Percentiles rank a stretch among this genome's conserved stretches.
Evolutionary conservation across 495 filamentous ascomycete genomes (phyloP).

Genomic region (Penicillium atrosanguineum): DNA sequence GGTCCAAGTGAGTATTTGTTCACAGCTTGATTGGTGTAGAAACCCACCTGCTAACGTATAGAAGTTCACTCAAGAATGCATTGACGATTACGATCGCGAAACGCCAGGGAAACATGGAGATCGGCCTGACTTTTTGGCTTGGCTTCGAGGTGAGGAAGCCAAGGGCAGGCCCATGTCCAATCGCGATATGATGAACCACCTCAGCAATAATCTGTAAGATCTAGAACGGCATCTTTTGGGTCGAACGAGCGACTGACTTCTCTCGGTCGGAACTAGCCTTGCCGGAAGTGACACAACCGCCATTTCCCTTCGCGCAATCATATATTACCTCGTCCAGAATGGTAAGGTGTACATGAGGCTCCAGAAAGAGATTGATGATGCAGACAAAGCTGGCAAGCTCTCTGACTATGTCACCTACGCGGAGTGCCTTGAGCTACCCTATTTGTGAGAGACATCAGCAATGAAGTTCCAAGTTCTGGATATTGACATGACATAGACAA

Average conservation of each 20-base stretch:
- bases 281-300: conserved; percentile 51
- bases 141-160: conserved; percentile 11
- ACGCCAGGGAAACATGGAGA: background rate
- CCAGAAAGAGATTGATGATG: conserved; percentile 10
- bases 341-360: background rate
- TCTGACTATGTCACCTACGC: conserved; percentile 6
- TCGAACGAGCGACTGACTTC: too few relatives aligned
- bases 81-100: conserved; percentile 11
- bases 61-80: conserved; percentile 15
- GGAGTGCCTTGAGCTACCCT: too few relatives aligned
- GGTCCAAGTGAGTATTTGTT: background rate
- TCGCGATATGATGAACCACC: conserved; percentile 17
- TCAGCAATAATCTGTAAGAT: conserved; percentile 17
- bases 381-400: background rate
- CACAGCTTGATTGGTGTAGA: too few relatives aligned
- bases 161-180: conserved; percentile 18
- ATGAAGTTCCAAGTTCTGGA: background rate
- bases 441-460: too few relatives aligned
- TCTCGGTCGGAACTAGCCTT: too few relatives aligned
- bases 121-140: conserved; percentile 15
- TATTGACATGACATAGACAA: conserved; percentile 2
- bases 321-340: conserved; percentile 50
- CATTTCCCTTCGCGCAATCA: conserved; percentile 38
- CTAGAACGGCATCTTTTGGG: too few relatives aligned
- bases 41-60: background rate